Evolutionary conservation across 1,284 basidiomycete species (phyloP).

Genomic region (Boletus sp.): DNA sequence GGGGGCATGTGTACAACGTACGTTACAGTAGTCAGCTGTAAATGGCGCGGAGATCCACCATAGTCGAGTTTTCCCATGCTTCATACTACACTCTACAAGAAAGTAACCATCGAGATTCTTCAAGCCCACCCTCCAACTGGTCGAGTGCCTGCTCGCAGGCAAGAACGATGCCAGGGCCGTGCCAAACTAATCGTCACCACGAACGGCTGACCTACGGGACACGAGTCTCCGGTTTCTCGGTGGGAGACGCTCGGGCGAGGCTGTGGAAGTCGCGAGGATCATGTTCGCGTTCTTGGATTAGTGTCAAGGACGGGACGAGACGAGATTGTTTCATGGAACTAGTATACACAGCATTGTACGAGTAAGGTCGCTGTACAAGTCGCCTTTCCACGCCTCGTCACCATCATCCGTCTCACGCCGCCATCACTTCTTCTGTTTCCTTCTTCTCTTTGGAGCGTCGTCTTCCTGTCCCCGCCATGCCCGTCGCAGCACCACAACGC

Average conservation of each 20-base stretch:
- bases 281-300: slow-evolving; percentile 23
- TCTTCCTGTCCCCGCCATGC: slow-evolving; percentile 15
- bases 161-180: slow-evolving; percentile 38
- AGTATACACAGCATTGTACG: too few species aligned
- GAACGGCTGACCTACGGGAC: too few species aligned
- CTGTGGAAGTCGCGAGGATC: slow-evolving; percentile 28
- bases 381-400: slow-evolving; percentile 18
- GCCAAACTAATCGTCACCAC: slow-evolving; percentile 54
- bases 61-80: too few species aligned
- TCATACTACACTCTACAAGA: too few species aligned
- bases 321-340: slow-evolving; percentile 12
- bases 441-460: not conserved
- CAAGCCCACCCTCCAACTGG: too few species aligned
- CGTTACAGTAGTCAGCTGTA: too few species aligned
- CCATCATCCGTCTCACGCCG: slow-evolving; percentile 14
- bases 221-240: slow-evolving; percentile 45
- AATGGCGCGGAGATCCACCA: too few species aligned
- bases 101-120: too few species aligned
- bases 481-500: slow-evolving; percentile 13
- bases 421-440: not conserved
- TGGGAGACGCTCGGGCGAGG: slow-evolving; percentile 39
- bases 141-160: slow-evolving; percentile 41
- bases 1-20: slow-evolving; percentile 48
- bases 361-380: not conserved
- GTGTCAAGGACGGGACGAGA: too few species aligned